Evolutionary conservation across 2,329 filamentous ascomycete genomes (phyloP).

Genomic region (Ophiostoma australiae): DNA sequence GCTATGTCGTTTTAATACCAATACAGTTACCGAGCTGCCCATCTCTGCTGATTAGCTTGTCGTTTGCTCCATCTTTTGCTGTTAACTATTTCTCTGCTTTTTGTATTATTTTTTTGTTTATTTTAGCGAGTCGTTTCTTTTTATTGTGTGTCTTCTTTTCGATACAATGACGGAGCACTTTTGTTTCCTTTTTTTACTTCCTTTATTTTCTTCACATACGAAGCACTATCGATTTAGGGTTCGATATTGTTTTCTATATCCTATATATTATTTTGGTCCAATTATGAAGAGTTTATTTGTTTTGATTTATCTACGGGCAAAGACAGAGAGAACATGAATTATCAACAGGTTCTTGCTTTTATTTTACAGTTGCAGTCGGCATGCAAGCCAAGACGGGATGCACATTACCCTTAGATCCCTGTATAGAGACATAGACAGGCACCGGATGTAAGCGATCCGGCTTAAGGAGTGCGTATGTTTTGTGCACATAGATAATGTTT

Average conservation of each 20-base stretch:
- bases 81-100: background rate
- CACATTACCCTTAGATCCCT: background rate
- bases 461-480: background rate
- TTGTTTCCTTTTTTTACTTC: background rate
- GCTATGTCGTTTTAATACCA: background rate
- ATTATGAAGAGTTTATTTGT: background rate
- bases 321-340: too few relatives aligned
- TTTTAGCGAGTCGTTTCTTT: background rate
- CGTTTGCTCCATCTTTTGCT: background rate
- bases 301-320: background rate
- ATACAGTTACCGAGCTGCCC: background rate
- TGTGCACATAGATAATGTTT: too few relatives aligned
- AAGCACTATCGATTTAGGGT: background rate
- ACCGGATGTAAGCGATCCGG: background rate
- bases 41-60: background rate
- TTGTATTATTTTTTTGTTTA: background rate
- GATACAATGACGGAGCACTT: background rate
- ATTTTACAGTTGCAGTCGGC: background rate
- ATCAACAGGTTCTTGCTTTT: background rate
- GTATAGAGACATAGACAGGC: background rate
- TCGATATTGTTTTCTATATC: background rate
- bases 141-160: constrained; percentile 1
- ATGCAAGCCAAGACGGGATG: background rate
- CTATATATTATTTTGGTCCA: background rate
- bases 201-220: background rate